Conservation (phyloP, 768 basidiomycete genomes). For the Auricularia heimuer region DNA sequence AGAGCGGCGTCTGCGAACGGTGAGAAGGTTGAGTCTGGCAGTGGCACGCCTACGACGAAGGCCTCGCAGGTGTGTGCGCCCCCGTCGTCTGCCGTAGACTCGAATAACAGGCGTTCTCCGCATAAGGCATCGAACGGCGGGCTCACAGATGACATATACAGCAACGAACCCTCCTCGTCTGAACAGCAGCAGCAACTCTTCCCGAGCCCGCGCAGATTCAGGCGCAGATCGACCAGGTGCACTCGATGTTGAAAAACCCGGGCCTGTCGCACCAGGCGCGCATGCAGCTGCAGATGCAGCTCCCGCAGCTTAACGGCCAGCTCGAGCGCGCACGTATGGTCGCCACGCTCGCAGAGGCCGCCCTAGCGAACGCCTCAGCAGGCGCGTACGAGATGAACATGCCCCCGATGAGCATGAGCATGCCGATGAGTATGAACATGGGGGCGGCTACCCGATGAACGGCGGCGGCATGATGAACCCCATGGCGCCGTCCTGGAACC, state of each 20-base stretch:
- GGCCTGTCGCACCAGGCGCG: conserved; percentile 62
- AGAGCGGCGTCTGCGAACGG: conserved; percentile 64
- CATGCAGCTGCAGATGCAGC: conserved; percentile 73
- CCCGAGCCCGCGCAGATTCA: conserved; percentile 77
- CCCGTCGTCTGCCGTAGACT: conserved; percentile 9
- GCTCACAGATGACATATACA: not conserved
- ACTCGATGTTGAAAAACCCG: conserved; percentile 70
- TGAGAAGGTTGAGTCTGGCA: conserved; percentile 20
- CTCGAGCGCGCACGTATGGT: conserved; percentile 72
- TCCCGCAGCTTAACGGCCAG: conserved; percentile 70
- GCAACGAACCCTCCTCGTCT: not conserved
- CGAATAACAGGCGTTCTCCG: not conserved
- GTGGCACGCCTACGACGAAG: conserved; percentile 2
- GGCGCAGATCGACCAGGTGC: conserved; percentile 74
- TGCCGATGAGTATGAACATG: conserved; percentile 1
- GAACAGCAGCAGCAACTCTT: conserved; percentile 47
- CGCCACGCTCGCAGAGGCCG: conserved; percentile 29
- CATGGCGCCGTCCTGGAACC: conserved; percentile 11
- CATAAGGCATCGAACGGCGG: not conserved
- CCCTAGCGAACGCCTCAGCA: conserved; percentile 1
- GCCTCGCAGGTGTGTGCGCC: conserved; percentile 11
- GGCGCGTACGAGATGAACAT: conserved; percentile 8
- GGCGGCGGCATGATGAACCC: not conserved
- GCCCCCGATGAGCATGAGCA: conserved; percentile 13
- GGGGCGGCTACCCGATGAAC: not conserved